A percentile compares a stretch with the other conserved stretches of the same genome.
Conservation (phyloP, 495 filamentous ascomycete genomes). For the Baudoinia panamericana region DNA sequence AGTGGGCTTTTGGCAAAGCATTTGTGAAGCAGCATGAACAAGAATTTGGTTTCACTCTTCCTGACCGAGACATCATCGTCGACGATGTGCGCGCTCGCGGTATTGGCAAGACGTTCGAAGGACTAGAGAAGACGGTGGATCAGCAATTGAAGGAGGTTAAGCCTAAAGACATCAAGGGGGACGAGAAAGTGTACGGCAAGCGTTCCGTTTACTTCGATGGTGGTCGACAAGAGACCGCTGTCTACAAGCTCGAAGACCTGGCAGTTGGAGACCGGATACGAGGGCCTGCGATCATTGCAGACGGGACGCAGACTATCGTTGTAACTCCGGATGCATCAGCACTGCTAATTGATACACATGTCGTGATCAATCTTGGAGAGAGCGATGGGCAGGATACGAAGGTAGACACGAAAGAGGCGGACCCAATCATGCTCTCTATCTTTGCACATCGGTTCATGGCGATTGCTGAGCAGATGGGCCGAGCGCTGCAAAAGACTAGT, state of each 20-base stretch:
- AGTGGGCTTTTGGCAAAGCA: constrained; percentile 68
- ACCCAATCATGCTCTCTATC: constrained; percentile 87
- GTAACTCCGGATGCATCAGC: constrained; percentile 68
- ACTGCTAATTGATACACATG: constrained; percentile 58
- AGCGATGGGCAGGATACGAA: constrained; percentile 40
- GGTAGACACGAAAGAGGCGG: constrained; percentile 41
- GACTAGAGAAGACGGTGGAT: constrained; percentile 65
- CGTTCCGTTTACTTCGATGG: constrained; percentile 60
- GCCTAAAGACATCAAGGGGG: constrained; percentile 35
- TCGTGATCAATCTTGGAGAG: constrained; percentile 57
- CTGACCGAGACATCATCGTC: constrained; percentile 78
- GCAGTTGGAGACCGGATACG: constrained; percentile 60
- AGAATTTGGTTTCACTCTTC: constrained; percentile 88
- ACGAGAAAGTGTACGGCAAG: constrained; percentile 42
- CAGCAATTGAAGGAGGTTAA: constrained; percentile 58
- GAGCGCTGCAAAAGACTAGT: constrained; percentile 89
- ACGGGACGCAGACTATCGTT: constrained; percentile 92
- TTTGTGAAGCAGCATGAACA: constrained; percentile 82
- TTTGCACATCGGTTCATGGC: constrained; percentile 98
- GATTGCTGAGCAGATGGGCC: constrained; percentile 96
- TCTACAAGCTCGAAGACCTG: constrained; percentile 74
- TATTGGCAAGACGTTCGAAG: constrained; percentile 74
- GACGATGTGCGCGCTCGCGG: constrained; percentile 85
- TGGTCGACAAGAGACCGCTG: constrained; percentile 62
- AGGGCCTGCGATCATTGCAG: constrained; percentile 84